Percentiles rank a stretch among this genome's conserved stretches.
phyloP scores from a whole-genome alignment of 1,284 basidiomycete genomes.

The Limonomyces culmigenus region DNA sequence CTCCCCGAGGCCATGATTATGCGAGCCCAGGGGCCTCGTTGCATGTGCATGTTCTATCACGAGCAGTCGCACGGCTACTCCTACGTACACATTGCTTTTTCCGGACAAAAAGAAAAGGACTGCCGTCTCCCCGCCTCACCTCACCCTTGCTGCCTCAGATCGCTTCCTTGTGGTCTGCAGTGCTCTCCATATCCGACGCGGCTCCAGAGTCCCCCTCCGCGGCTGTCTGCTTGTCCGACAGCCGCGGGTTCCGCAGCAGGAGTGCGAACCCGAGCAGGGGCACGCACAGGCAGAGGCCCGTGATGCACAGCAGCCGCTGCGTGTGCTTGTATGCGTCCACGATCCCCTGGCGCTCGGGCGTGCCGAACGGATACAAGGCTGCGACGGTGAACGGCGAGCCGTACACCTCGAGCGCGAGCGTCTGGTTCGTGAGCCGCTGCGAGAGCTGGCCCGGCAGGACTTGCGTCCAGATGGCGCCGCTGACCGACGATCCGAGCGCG shows the following conservation, averaged over 20 bases:
- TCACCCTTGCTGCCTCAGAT: too few relatives aligned
- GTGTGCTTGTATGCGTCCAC: slow-evolving; percentile 6
- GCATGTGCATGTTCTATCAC: too few relatives aligned
- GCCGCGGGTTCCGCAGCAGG: slow-evolving; percentile 5
- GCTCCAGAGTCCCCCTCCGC: too few relatives aligned
- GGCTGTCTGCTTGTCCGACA: slow-evolving; percentile 6
- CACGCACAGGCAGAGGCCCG: slow-evolving; percentile 6
- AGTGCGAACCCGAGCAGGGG: slow-evolving; percentile 6
- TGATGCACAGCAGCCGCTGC: slow-evolving; percentile 6
- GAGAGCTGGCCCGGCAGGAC: slow-evolving; percentile 14
- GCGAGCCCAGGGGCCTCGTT: too few relatives aligned
- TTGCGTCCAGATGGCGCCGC: slow-evolving; percentile 22
- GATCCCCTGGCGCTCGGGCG: slow-evolving; percentile 14
- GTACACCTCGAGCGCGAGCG: slow-evolving; percentile 15
- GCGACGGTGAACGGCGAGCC: slow-evolving; percentile 15
- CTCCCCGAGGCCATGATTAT: too few relatives aligned
- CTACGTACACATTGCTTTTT: too few relatives aligned
- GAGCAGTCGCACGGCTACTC: too few relatives aligned
- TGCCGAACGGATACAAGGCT: slow-evolving; percentile 14
- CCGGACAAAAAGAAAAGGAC: too few relatives aligned
- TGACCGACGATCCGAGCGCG: slow-evolving; percentile 18
- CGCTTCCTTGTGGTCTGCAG: too few relatives aligned
- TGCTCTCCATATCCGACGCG: too few relatives aligned
- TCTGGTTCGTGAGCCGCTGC: slow-evolving; percentile 12
- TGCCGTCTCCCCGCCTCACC: too few relatives aligned